Evolutionary conservation across 1,284 basidiomycete genomes (phyloP).

Genomic region (Meira nashicola): DNA sequence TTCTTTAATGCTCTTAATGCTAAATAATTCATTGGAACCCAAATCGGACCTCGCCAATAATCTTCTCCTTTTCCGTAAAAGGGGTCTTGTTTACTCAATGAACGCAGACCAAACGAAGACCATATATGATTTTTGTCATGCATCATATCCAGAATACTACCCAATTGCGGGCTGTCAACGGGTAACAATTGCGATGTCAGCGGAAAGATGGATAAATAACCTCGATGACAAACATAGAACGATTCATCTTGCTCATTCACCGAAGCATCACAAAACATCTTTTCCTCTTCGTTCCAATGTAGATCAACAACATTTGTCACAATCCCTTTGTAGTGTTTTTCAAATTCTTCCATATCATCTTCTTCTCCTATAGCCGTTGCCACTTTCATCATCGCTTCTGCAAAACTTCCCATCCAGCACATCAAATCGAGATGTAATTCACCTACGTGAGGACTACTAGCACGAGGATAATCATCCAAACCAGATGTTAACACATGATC

Average conservation of each 20-base stretch:
- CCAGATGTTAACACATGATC: conserved; percentile 85
- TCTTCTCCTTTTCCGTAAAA: conserved; percentile 85
- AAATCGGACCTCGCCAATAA: conserved; percentile 93
- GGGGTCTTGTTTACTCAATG: conserved; percentile 75
- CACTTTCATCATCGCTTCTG: conserved; percentile 44
- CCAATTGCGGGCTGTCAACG: conserved; percentile 70
- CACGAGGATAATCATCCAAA: conserved; percentile 90
- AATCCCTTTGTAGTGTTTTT: conserved; percentile 71
- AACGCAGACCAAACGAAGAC: conserved; percentile 83
- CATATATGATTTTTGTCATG: conserved; percentile 76
- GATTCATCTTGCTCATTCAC: conserved; percentile 72
- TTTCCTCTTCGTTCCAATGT: conserved; percentile 80
- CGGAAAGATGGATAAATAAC: conserved; percentile 89
- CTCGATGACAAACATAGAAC: conserved; percentile 79
- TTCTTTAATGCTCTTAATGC: conserved; percentile 72
- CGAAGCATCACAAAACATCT: conserved; percentile 88
- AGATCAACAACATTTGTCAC: conserved; percentile 82
- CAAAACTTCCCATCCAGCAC: conserved; percentile 81
- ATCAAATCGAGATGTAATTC: conserved; percentile 88
- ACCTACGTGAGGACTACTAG: conserved; percentile 71
- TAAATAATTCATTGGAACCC: conserved; percentile 94
- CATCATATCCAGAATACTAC: conserved; percentile 71
- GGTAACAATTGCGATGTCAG: conserved; percentile 68
- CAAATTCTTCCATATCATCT: conserved; percentile 73
- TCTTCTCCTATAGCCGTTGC: conserved; percentile 62